A percentile compares a stretch with the other conserved stretches of the same genome.
phyloP scores from a whole-genome alignment of 2,329 filamentous ascomycete species.

The Bipolaris zeicola region DNA sequence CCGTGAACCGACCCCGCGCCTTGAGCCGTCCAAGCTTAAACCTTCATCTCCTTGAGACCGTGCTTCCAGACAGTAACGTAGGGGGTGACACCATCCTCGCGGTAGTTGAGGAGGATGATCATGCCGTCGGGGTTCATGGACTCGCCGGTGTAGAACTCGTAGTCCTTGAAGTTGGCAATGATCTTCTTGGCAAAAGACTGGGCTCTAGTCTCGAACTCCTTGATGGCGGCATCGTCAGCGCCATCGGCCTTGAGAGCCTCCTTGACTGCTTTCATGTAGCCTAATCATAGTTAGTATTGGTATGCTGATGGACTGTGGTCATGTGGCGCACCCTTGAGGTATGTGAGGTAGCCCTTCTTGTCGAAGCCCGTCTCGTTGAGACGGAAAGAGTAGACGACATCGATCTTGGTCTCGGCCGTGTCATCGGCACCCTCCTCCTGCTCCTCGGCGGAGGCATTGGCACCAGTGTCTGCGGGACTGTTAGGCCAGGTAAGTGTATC shows the following conservation, averaged over 20 bases:
- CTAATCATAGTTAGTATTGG: conserved; percentile 51
- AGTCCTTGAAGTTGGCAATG: conserved; percentile 88
- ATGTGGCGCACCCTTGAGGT: conserved; percentile 78
- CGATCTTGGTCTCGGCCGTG: conserved; percentile 75
- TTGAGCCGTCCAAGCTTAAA: conserved; percentile 61
- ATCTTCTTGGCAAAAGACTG: conserved; percentile 80
- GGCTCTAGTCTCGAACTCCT: conserved; percentile 80
- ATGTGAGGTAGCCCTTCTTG: conserved; percentile 83
- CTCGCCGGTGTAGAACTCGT: conserved; percentile 91
- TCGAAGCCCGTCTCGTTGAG: conserved; percentile 77
- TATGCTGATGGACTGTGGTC: not conserved
- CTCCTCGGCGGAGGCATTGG: conserved; percentile 96
- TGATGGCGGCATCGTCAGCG: conserved; percentile 68
- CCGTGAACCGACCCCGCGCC: conserved; percentile 26
- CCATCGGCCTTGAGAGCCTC: conserved; percentile 69
- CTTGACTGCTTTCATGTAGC: conserved; percentile 92
- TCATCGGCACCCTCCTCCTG: conserved; percentile 79
- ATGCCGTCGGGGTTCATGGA: conserved; percentile 93
- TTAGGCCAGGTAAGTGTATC: conserved; percentile 4
- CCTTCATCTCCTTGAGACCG: conserved; percentile 87
- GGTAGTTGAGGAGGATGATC: conserved; percentile 96
- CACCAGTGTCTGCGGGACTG: conserved; percentile 72
- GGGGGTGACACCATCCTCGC: conserved; percentile 91
- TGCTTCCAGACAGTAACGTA: conserved; percentile 95
- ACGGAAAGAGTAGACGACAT: conserved; percentile 92